A percentile compares a stretch with the other conserved stretches of the same genome.
These are phyloP conservation scores for Monosporascus sp. DNA, from an alignment of 2,329 filamentous ascomycete species.

Conservation along the genomic window DNA sequence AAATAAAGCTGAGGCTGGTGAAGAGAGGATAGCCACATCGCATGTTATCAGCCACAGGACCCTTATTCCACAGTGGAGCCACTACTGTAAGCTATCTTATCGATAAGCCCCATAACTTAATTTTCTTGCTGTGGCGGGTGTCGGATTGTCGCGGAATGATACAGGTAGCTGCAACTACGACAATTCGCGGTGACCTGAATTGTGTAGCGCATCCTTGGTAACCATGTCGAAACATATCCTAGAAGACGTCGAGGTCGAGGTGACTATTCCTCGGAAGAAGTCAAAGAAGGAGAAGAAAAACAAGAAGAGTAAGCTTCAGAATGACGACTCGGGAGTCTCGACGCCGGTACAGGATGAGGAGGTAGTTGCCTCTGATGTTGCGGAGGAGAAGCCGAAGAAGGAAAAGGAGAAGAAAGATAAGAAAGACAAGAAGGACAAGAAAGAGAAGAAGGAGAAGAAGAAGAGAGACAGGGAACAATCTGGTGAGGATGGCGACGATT, in stretches of 20 bases:
- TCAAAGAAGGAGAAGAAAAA: conserved; percentile 33
- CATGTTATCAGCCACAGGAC: no score
- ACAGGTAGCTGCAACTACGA: not conserved
- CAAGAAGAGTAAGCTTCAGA: conserved; percentile 19
- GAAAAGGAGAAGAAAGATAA: conserved; percentile 24
- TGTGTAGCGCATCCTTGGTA: not conserved
- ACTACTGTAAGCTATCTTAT: no score
- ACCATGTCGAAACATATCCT: conserved; percentile 27
- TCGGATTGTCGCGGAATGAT: no score
- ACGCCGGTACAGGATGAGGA: conserved; percentile 7
- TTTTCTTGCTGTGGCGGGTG: not conserved
- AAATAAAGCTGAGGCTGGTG: no score
- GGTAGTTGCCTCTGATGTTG: conserved; percentile 5
- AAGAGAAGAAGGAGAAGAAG: conserved; percentile 14
- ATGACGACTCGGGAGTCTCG: conserved; percentile 2
- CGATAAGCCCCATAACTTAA: no score
- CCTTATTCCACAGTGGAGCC: no score
- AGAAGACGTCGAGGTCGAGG: conserved; percentile 25
- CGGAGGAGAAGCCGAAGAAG: conserved; percentile 8
- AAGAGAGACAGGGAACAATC: conserved; percentile 3
- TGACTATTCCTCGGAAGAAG: conserved; percentile 30
- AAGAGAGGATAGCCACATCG: no score
- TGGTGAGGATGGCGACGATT: not conserved
- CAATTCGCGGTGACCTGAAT: no score
- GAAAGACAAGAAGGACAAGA: conserved; percentile 25